Evolutionary conservation across 148 eudicot species (phyloP), one percentile per base, ranked within the genome.

Genomic region (Talinum fruticosum): DNA sequence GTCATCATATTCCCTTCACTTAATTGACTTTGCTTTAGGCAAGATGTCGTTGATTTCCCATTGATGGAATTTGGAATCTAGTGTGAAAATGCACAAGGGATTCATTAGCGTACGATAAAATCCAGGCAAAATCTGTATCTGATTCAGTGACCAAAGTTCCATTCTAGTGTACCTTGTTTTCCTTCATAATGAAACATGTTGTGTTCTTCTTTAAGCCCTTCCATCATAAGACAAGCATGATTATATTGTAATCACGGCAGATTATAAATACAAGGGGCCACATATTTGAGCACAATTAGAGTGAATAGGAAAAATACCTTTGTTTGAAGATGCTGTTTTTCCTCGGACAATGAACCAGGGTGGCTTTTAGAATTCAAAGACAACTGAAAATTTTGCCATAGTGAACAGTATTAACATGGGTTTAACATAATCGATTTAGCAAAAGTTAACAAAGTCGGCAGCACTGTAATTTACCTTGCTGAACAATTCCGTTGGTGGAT

Each of bases 401-500:
- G 28, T 72, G 71, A 37, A 76, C 44, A 76, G 69, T 34, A 44
- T 72, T 54, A 54, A 45, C 37, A 68, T 28, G 32, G 18, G 16
- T 28, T 8, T 3, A 59, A 59, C 64, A 62, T n/a, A n/a, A 28
- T 28, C 8, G 6, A 54, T 21, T 23, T 54, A 0, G 21, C 19
- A 5, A 23, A 54, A 54, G 62, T 54, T 23, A 33, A 28, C 69
- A 10, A 16, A 41, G 64, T 69, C 30, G 74, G 71, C 38, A 28
- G 78, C 69, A 33, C 16, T 49, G 59, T 67, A 30, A 54, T 66
- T 61, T 86, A 93, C 96, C 93, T 91, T 85, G 38, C 77, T 83
- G 83, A 93, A 91, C 79, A 89, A 68, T 73, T 93, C 93, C 34
- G 30, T 79, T 51, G 91, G 91, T 37, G 91, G 96, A 78, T 74